These are phyloP conservation scores for Cadophora luteo-olivacea DNA, from an alignment of 2,329 filamentous ascomycete species.

Conservation along the genomic window DNA sequence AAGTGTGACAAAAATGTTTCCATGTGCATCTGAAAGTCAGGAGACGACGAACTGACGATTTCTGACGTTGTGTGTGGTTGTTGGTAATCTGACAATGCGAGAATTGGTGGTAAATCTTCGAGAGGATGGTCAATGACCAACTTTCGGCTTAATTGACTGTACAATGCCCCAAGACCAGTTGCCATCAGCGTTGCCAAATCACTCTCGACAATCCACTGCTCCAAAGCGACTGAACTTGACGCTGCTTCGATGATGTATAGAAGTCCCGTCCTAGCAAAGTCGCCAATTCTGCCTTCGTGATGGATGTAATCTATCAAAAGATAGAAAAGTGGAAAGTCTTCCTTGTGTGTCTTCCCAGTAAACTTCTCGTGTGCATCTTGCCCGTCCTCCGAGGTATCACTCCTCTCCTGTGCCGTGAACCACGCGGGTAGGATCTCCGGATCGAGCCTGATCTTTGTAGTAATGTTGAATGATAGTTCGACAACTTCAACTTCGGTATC, in stretches of 20 bases:
- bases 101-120: slow-evolving; percentile 78
- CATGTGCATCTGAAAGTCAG: slow-evolving; percentile 83
- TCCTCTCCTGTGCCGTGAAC: slow-evolving; percentile 72
- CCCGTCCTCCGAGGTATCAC: slow-evolving; percentile 42
- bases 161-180: slow-evolving; percentile 83
- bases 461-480: slow-evolving; percentile 93
- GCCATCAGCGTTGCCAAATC: slow-evolving; percentile 97
- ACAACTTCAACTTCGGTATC: slow-evolving; percentile 90
- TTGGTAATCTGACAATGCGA: slow-evolving; percentile 88
- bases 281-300: slow-evolving; percentile 90
- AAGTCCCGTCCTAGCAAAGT: slow-evolving; percentile 93
- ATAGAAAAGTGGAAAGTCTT: slow-evolving; percentile 96
- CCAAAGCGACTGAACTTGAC: slow-evolving; percentile 79
- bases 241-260: slow-evolving; percentile 96
- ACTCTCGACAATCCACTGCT: slow-evolving; percentile 97
- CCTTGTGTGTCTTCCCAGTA: slow-evolving; percentile 83
- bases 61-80: slow-evolving; percentile 73
- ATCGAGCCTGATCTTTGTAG: slow-evolving; percentile 92
- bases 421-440: slow-evolving; percentile 87
- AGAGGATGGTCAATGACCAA: slow-evolving; percentile 80
- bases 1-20: slow-evolving; percentile 94
- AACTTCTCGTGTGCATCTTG: slow-evolving; percentile 69
- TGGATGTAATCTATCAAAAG: slow-evolving; percentile 96
- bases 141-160: slow-evolving; percentile 74
- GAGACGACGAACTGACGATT: slow-evolving; percentile 75